These are phyloP conservation scores for Coemansia sp. DNA, from an alignment of 192 early-diverging fungal genomes.

Conservation along the genomic window DNA sequence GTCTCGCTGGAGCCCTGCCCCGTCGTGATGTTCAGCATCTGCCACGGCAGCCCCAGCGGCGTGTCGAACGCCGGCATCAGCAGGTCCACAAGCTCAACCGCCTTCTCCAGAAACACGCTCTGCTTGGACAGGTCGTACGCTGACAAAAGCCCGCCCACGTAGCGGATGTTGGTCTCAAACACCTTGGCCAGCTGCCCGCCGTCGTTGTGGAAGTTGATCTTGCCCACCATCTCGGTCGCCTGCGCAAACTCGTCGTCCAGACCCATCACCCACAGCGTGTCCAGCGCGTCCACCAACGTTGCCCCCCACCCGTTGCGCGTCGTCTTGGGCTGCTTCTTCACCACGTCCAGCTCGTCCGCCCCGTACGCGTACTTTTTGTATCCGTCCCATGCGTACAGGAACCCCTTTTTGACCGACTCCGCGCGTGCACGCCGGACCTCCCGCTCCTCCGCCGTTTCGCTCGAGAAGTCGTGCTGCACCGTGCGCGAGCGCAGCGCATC, in stretches of 20 bases:
- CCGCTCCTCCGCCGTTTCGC: constrained; percentile 28
- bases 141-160: constrained; percentile 81
- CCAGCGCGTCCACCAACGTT: constrained; percentile 84
- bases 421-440: constrained; percentile 23
- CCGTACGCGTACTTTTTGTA: constrained; percentile 80
- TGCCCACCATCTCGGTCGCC: constrained; percentile 68
- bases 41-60: constrained; percentile 68
- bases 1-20: constrained; percentile 56
- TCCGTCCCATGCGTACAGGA: constrained; percentile 69
- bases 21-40: constrained; percentile 63
- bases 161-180: constrained; percentile 89
- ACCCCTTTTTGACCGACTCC: constrained; percentile 59
- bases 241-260: constrained; percentile 72
- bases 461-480: constrained; percentile 31
- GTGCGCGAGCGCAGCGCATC: constrained; percentile 19
- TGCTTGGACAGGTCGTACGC: constrained; percentile 75
- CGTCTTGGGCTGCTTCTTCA: constrained; percentile 36
- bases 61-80: constrained; percentile 75
- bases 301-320: constrained; percentile 70
- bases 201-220: constrained; percentile 63
- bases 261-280: constrained; percentile 82
- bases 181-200: constrained; percentile 63
- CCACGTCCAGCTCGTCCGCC: constrained; percentile 63
- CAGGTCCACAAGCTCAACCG: constrained; percentile 71
- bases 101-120: constrained; percentile 63